phyloP scores from a whole-genome alignment of 73 alveolate genomes.

The Symbiodinium pilosum region DNA sequence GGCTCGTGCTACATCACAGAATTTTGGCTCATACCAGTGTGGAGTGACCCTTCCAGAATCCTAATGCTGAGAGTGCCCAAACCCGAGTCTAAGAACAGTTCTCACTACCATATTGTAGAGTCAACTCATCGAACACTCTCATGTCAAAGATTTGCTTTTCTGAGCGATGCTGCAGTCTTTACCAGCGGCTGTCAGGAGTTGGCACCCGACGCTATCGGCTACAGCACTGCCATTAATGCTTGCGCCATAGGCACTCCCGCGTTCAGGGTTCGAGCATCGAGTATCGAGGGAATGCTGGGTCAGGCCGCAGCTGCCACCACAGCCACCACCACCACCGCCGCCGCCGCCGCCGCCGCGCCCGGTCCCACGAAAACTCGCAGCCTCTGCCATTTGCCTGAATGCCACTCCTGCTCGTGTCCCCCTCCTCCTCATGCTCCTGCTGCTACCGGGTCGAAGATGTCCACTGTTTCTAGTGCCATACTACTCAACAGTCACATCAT shows the following conservation, averaged over 20 bases:
- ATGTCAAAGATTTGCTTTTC: too few species aligned
- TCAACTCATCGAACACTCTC: too few species aligned
- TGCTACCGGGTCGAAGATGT: background rate
- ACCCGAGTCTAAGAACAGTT: too few species aligned
- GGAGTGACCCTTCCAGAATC: too few species aligned
- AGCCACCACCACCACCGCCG: background rate
- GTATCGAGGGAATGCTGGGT: background rate
- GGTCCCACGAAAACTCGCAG: background rate
- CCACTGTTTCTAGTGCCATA: background rate
- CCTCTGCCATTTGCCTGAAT: background rate
- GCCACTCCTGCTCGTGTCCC: background rate
- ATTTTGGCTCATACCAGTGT: too few species aligned
- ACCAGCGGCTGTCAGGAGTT: background rate
- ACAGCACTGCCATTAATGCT: slow-evolving; percentile 52
- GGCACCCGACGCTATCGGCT: slow-evolving; percentile 21
- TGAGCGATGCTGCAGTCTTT: too few species aligned
- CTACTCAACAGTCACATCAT: too few species aligned
- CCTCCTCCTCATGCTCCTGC: background rate
- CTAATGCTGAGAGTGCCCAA: too few species aligned
- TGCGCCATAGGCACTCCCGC: slow-evolving; percentile 17
- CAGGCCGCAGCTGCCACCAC: background rate
- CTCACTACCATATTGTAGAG: too few species aligned
- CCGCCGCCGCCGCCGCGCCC: background rate
- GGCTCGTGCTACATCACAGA: too few species aligned
- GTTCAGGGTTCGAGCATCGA: too few species aligned